phyloP scores from a whole-genome alignment of 2,329 filamentous ascomycete species.

The Cladophialophora bantiana region DNA sequence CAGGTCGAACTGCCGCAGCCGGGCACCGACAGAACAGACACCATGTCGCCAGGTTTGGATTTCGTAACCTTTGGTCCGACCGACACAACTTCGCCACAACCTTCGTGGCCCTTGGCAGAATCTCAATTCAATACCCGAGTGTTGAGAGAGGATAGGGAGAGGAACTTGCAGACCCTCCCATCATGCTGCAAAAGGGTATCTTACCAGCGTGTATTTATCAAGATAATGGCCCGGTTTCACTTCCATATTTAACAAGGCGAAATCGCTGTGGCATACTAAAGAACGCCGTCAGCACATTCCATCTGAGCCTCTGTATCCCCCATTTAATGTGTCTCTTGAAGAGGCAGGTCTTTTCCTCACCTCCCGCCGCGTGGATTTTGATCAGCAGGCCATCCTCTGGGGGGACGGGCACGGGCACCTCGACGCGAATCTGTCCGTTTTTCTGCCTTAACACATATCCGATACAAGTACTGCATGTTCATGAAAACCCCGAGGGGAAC shows the following conservation, averaged over 20 bases:
- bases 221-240: neutral
- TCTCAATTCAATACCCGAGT: neutral
- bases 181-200: neutral
- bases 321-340: no score
- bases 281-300: neutral
- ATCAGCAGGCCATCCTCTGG: slow-evolving; percentile 26
- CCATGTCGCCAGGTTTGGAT: slow-evolving; percentile 27
- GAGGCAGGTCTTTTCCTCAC: neutral
- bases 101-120: slow-evolving; percentile 35
- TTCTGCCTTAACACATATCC: neutral
- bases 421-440: slow-evolving; percentile 18
- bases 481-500: no score
- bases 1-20: slow-evolving; percentile 21
- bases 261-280: slow-evolving; percentile 11
- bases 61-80: slow-evolving; percentile 24
- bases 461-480: no score
- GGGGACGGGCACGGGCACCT: slow-evolving; percentile 26
- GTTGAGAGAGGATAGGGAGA: slow-evolving; percentile 5
- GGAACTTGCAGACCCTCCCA: slow-evolving; percentile 3
- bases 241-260: neutral
- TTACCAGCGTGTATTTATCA: slow-evolving; percentile 3
- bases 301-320: no score
- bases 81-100: slow-evolving; percentile 33
- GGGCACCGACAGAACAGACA: slow-evolving; percentile 21
- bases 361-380: slow-evolving; percentile 31